Evolutionary conservation across 2,329 filamentous ascomycete species (phyloP), one percentile per base, ranked within the genome.

Genomic region (Fusarium succisae): DNA sequence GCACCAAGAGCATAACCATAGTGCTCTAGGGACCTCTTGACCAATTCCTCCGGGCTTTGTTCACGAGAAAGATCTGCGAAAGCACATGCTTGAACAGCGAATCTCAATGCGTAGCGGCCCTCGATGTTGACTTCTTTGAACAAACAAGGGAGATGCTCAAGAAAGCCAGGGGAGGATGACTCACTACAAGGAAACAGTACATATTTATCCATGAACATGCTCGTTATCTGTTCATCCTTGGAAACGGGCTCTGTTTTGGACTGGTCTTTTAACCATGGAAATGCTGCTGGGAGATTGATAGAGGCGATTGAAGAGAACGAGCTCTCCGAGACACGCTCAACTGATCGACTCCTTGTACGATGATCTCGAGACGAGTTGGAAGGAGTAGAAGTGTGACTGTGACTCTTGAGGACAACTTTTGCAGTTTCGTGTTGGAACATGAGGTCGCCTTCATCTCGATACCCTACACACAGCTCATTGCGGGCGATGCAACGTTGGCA

Each of bases 81-180:
- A 5, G 79, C 79, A 48, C 79, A 82, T 28, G 82, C 83, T 51
- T 79, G 77, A 10, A 84, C 82, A 14, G 82, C 82, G 78, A 80
- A 84, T 26, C 83, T 81, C 20, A 84, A 67, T 1, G 82, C 83
- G 44, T 73, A 78, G 30, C 83, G 77, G 15, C 83, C 83, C 24
- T 81, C 67, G 5, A 82, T 63, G 18, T 84, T 83, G 30, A 82
- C 81, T 24, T 84, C 82, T 54, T 81, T 79, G 71, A 84, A 84
- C 37, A 84, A 37, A 44, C 69, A 78, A 11, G 81, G 81, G 8
- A 83, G 72, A 70, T 84, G 82, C 65, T 84, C 82, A 3, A 84
- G 77, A 54, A 85, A 85, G 6, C 83, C 82, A 6, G 82, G 78
- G 8, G 79, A 78, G 4, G 82, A 83, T 28, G 72, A 79, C 47